These are phyloP conservation scores for Acarospora socialis DNA, from an alignment of 2,329 filamentous ascomycete species.

Conservation along the genomic window DNA sequence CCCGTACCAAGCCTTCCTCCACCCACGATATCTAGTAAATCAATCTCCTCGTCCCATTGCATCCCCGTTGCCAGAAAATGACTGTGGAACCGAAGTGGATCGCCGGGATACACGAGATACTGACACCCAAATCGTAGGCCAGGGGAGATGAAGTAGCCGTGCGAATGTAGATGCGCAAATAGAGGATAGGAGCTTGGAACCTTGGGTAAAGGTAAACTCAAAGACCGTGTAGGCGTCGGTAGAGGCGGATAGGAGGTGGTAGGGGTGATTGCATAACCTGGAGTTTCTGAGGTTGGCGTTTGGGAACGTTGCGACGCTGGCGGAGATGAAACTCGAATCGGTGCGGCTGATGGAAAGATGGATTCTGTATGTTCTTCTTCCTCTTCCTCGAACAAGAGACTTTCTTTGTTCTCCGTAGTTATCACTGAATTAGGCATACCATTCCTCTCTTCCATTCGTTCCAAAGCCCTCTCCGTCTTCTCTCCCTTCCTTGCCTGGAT, in stretches of 20 bases:
- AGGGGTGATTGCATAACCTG: conserved; percentile 36
- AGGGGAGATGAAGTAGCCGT: conserved; percentile 77
- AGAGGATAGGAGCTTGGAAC: conserved; percentile 51
- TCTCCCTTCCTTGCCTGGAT: conserved; percentile 34
- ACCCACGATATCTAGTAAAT: conserved; percentile 69
- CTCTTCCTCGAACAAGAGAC: not conserved
- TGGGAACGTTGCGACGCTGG: conserved; percentile 10
- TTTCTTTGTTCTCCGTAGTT: conserved; percentile 10
- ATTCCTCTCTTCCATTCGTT: conserved; percentile 32
- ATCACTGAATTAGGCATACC: conserved; percentile 16
- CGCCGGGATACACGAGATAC: conserved; percentile 89
- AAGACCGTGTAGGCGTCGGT: conserved; percentile 19
- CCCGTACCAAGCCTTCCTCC: conserved; percentile 81
- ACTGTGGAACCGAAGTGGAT: conserved; percentile 86
- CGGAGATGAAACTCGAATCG: conserved; percentile 5
- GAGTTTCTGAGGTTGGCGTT: conserved; percentile 17
- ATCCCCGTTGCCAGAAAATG: conserved; percentile 80
- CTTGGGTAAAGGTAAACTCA: conserved; percentile 19
- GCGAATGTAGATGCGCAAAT: conserved; percentile 63
- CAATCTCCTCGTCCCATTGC: conserved; percentile 77
- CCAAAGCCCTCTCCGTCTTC: conserved; percentile 35
- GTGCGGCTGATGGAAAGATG: conserved; percentile 1
- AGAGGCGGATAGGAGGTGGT: conserved; percentile 35
- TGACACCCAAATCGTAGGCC: conserved; percentile 88
- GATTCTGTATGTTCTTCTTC: conserved; percentile 11